Percentiles rank a stretch among this genome's conserved stretches.
Conservation (phyloP, 345 rosid species). For the Combretum micranthum region DNA sequence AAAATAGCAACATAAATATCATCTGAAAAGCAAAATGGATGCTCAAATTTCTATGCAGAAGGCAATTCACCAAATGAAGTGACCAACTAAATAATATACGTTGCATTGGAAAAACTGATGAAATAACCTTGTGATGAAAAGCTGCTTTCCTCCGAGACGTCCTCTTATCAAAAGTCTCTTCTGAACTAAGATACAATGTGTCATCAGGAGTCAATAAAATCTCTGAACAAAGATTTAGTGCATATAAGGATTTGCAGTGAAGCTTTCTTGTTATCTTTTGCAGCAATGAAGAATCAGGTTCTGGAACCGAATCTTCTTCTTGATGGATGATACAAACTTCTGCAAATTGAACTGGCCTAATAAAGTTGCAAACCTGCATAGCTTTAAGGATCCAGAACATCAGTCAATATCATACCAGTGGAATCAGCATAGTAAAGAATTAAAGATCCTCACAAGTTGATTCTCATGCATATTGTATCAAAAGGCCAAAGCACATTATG, state of each 20-base stretch:
- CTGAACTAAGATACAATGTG: slow-evolving; percentile 52
- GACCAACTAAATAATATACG: too few species aligned
- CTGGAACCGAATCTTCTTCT: slow-evolving; percentile 17
- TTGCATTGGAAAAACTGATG: too few species aligned
- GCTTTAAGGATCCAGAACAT: slow-evolving; percentile 4
- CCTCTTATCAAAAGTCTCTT: slow-evolving; percentile 34
- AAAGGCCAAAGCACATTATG: too few species aligned
- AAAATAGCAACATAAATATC: background rate
- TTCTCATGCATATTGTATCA: too few species aligned
- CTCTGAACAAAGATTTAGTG: slow-evolving; percentile 71
- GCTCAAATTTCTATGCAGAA: too few species aligned
- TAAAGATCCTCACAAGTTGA: too few species aligned
- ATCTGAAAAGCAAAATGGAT: background rate
- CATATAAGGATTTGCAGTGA: slow-evolving; percentile 64
- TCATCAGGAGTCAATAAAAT: slow-evolving; percentile 56
- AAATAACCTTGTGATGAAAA: slow-evolving; percentile 50
- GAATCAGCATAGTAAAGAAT: background rate
- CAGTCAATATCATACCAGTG: slow-evolving; percentile 6
- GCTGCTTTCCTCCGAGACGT: slow-evolving; percentile 65
- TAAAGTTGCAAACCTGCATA: slow-evolving; percentile 53
- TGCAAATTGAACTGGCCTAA: slow-evolving; percentile 77
- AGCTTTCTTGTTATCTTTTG: slow-evolving; percentile 24
- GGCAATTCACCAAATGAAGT: too few species aligned
- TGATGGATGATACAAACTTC: slow-evolving; percentile 49
- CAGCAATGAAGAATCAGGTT: slow-evolving; percentile 27